Conservation (phyloP, 345 rosid genomes). For the Gossypium longicalyx region DNA sequence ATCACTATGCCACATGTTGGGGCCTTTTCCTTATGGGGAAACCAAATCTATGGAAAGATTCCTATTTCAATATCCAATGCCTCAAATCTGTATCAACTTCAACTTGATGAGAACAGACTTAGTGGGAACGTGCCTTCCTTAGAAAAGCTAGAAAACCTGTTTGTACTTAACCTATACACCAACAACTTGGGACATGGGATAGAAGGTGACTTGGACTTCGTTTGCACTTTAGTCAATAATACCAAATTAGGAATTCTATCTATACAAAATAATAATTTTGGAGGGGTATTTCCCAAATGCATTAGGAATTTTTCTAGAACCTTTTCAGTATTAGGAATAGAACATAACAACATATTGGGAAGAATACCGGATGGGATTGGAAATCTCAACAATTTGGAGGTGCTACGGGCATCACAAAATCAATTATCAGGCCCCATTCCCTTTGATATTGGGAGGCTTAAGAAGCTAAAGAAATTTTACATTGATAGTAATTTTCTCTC, state of each 20-base stretch:
- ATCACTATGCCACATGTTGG: conserved; percentile 13
- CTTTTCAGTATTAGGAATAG: neutral
- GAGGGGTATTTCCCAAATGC: conserved; percentile 11
- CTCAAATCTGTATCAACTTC: neutral
- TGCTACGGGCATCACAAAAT: neutral
- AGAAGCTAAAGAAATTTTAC: neutral
- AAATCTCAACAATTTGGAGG: neutral
- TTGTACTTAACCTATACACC: fast-evolving
- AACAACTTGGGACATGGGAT: conserved; percentile 12
- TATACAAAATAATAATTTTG: neutral
- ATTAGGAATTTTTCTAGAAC: conserved; percentile 18
- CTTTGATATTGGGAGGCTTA: neutral
- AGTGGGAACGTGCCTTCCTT: conserved; percentile 9
- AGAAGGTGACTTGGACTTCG: conserved; percentile 10
- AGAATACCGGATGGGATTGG: conserved; percentile 4
- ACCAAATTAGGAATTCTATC: neutral
- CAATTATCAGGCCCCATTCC: neutral
- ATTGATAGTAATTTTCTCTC: neutral
- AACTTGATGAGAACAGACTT: neutral
- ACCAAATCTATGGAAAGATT: neutral
- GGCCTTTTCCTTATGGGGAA: neutral
- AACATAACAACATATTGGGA: conserved; percentile 9
- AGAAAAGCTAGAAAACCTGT: neutral
- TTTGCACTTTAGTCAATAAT: conserved; percentile 15
- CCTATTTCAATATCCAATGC: conserved; percentile 13